Evolutionary conservation across 225 moss, liverwort and hornwort species (phyloP), one percentile per base, ranked within the genome.

Genomic region (Asterella californica): DNA sequence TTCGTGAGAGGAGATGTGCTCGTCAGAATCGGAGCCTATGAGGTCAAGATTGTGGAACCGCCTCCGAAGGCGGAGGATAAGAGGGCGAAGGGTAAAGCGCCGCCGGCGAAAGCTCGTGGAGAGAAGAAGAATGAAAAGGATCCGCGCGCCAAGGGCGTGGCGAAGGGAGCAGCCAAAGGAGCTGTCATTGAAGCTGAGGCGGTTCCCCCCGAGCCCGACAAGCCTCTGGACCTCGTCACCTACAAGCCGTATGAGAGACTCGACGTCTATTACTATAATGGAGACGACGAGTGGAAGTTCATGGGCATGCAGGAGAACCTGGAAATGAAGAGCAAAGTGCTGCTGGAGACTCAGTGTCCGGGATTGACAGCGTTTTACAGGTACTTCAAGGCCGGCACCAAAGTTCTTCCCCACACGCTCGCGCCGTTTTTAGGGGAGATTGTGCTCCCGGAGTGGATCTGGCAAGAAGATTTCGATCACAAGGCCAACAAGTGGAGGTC

Each of bases 1-100:
- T 87, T 87, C 77, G 80, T 84, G 12, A 67, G 73, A 36, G 87
- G 87, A n/a, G 87, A 87, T 34, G 48, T 87, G 33, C 12, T 87
- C 21, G 30, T 84, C 15, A 79, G 87, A 33, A 75, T 87, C 0
- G 87, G 87, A 17, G 76, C 29, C 66, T 87, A 79, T 79, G 75
- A 76, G 76, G 76, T 79, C 79, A 29, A 70, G 37, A 27, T 79
- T 70, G 79, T 69, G 79, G 79, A 70, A 52, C 68, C 79, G 55
- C 69, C 79, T 68, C 69, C 79, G 29, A 79, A 79, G 34, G 45
- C 30, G 52, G 52, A 69, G 47, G 79, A 79, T 21, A 79, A 70
- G 27, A 79, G 53, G 69, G 79, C 34, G 15, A 69, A 70, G 27
- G 69, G 55, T 54, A 53, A 42, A 25, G 52, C 34, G 33, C 79